These are phyloP conservation scores for Leccinum barrowsii DNA, from an alignment of 768 basidiomycete species.

Conservation along the genomic window DNA sequence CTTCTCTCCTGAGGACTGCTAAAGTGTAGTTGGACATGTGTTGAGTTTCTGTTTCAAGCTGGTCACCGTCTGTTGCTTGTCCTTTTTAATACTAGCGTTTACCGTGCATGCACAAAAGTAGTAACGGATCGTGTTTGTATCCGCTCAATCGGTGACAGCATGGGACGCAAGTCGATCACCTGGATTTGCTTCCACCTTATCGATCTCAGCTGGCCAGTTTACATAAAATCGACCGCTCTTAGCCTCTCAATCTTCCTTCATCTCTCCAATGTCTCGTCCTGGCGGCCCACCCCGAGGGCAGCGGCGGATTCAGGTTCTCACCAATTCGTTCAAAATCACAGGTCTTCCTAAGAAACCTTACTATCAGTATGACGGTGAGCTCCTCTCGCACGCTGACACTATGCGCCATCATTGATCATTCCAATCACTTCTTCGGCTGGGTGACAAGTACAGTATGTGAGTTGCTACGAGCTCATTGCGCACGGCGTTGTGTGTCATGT, in stretches of 20 bases:
- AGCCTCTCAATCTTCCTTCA: neutral
- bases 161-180: neutral
- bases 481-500: neutral
- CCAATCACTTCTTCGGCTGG: constrained; percentile 5
- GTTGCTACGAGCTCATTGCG: constrained; percentile 10
- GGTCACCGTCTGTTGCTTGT: neutral
- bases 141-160: neutral
- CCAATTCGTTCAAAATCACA: constrained; percentile 33
- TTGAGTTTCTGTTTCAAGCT: constrained; percentile 10
- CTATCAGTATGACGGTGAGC: constrained; percentile 33
- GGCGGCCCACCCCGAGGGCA: constrained; percentile 14
- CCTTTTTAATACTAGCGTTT: constrained; percentile 19
- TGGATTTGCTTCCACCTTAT: constrained; percentile 20
- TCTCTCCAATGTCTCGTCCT: constrained; percentile 22
- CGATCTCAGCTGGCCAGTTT: constrained; percentile 14
- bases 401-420: constrained; percentile 2
- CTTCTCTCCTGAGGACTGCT: constrained; percentile 27
- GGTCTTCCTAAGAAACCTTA: constrained; percentile 25
- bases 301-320: constrained; percentile 25
- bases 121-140: neutral
- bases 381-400: neutral
- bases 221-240: constrained; percentile 6
- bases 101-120: neutral
- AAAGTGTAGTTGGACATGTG: constrained; percentile 24
- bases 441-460: constrained; percentile 23